These are phyloP conservation scores for Rhododendron griersonianum DNA, from an alignment of 148 eudicot species.

Conservation along the genomic window DNA sequence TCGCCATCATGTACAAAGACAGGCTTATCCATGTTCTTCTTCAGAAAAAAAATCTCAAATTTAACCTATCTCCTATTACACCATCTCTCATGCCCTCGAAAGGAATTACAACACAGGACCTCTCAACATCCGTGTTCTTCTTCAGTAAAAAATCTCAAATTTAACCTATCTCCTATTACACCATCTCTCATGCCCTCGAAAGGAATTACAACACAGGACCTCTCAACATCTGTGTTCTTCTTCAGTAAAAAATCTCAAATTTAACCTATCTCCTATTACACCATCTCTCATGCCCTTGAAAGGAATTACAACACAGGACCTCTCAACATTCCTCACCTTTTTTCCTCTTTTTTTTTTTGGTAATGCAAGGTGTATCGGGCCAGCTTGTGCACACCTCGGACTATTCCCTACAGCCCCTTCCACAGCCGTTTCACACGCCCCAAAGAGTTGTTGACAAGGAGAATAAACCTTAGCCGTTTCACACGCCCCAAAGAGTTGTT, in stretches of 20 bases:
- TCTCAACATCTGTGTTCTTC: background rate
- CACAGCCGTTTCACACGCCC: too few species aligned
- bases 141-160: background rate
- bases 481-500: too few species aligned
- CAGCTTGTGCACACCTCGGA: too few species aligned
- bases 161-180: background rate
- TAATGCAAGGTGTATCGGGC: too few species aligned
- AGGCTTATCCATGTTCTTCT: background rate
- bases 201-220: background rate
- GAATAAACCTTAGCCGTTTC: too few species aligned
- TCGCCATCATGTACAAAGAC: background rate
- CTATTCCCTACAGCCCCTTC: too few species aligned
- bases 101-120: background rate
- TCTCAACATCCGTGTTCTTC: background rate
- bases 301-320: background rate
- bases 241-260: background rate
- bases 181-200: background rate
- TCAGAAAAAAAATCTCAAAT: background rate
- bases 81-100: background rate
- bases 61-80: background rate
- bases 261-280: background rate
- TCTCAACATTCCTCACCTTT: background rate
- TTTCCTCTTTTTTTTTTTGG: too few species aligned
- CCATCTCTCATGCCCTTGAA: background rate
- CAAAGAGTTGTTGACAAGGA: too few species aligned